A percentile compares a stretch with the other conserved stretches of the same genome.
phyloP scores from a whole-genome alignment of 495 filamentous ascomycete genomes.

The Sordaria brevicollis region DNA sequence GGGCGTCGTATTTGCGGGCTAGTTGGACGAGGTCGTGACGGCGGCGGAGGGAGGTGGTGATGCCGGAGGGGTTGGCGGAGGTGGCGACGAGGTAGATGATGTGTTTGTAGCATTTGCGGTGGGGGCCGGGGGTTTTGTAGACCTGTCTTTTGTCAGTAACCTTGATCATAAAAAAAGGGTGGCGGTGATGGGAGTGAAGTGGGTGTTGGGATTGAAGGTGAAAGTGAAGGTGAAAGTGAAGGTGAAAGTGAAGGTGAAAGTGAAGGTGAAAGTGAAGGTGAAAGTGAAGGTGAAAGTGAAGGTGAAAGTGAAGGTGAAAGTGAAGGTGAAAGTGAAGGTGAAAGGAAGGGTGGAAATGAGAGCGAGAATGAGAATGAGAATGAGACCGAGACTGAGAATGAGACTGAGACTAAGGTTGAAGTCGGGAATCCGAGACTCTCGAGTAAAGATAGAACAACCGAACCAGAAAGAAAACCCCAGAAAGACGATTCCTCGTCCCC shows the following conservation, averaged over 20 bases:
- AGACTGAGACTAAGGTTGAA: no score
- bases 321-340: background rate
- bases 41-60: slow-evolving; percentile 55
- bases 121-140: slow-evolving; percentile 25
- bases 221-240: background rate
- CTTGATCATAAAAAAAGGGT: background rate
- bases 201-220: background rate
- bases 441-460: no score
- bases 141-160: slow-evolving; percentile 1
- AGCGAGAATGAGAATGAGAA: no score
- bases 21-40: slow-evolving; percentile 53
- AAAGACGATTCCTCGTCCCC: background rate
- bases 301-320: background rate
- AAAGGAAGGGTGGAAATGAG: no score
- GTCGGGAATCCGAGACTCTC: background rate
- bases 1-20: slow-evolving; percentile 62
- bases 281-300: background rate
- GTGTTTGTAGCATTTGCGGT: slow-evolving; percentile 65
- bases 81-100: slow-evolving; percentile 78
- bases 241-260: background rate
- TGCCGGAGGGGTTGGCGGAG: slow-evolving; percentile 70
- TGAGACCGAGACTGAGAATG: background rate
- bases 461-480: no score
- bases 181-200: background rate
- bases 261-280: background rate